phyloP scores from a whole-genome alignment of 176 grass and related monocot species.

The Avena insularis region DNA sequence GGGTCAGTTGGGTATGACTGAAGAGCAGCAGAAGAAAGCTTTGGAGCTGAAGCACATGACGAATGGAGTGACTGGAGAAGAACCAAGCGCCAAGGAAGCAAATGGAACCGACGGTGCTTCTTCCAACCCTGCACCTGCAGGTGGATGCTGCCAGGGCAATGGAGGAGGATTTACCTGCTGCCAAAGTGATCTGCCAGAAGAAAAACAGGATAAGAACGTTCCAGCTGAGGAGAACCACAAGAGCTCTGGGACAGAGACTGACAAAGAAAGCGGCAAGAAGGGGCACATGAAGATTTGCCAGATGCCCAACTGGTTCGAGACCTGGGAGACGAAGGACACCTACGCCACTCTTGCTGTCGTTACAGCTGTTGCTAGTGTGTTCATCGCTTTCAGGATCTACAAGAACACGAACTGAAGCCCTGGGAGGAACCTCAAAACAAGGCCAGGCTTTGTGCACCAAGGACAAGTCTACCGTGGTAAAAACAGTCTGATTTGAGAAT shows the following conservation, averaged over 20 bases:
- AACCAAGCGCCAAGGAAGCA: conserved; percentile 44
- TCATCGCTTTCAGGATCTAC: conserved; percentile 77
- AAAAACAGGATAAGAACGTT: conserved; percentile 51
- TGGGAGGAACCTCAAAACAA: conserved; percentile 29
- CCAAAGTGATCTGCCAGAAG: conserved; percentile 55
- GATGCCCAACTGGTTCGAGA: conserved; percentile 86
- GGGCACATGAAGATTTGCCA: conserved; percentile 57
- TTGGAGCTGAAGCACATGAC: conserved; percentile 55
- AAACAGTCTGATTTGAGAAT: conserved; percentile 47
- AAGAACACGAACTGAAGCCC: conserved; percentile 63
- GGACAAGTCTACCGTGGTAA: conserved; percentile 35
- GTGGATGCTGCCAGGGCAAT: conserved; percentile 77
- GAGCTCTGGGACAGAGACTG: conserved; percentile 35
- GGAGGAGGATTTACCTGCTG: conserved; percentile 66
- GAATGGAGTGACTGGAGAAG: conserved; percentile 45
- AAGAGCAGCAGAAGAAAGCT: conserved; percentile 86
- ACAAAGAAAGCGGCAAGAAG: conserved; percentile 52
- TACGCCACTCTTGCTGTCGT: conserved; percentile 84
- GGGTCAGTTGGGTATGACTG: conserved; percentile 90
- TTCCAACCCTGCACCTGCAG: conserved; percentile 38
- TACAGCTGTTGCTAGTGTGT: conserved; percentile 64
- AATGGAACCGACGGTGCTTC: conserved; percentile 27
- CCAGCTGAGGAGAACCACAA: conserved; percentile 56
- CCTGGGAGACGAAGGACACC: conserved; percentile 83
- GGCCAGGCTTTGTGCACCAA: conserved; percentile 30